Base-by-base conservation (phyloP, 1,284 basidiomycete genomes). In the Prillingera fragicola region DNA sequence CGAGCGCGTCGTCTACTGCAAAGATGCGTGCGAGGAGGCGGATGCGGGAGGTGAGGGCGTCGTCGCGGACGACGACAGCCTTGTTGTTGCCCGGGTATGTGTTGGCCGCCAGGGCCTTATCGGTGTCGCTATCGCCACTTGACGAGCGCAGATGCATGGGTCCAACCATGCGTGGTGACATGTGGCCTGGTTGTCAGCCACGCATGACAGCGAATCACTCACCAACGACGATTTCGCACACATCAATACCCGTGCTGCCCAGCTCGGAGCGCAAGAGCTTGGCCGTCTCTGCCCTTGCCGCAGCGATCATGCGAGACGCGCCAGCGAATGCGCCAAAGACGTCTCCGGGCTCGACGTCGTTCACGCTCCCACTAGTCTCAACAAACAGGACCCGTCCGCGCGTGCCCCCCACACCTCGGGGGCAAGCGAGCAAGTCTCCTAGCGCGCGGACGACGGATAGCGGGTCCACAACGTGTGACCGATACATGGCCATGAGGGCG, bases 221-320 rank as follows among this genome's bases (percentile, higher is more conserved):
- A 67, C 66, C 66, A 10, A 61, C 62, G 10, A 62, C 51, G 8
- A 69, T 60, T 38, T 69, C 63, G 41, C 63, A 67, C 1, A 67
- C 65, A 25, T 61, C 60, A 17, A 69, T 56, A 3, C 62, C 61
- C 4, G 56, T 43, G 1, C 22, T 27, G 8, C 50, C 39, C 24
- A 67, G 47, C 35, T 69, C 63, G 8, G 38, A 34, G 12, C 57
- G 48, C 14, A 69, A 45, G n/a, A 60, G 31, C 22, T 47, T 54
- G 6, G 59, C 50, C 3, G 58, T 44, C 48, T 61, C 59, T 1
- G 45, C 40, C n/a, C 63, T 56, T 1, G 61, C 60, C 0, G 50
- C 56, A 7, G 54, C 38, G 5, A 65, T 50, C 38, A 63, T 54
- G 19, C 48, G 48, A 15, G 54, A 40, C 4, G 56, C 57, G 1